phyloP scores from a whole-genome alignment of 2,329 filamentous ascomycete genomes.

The Rutstroemia sp. region DNA sequence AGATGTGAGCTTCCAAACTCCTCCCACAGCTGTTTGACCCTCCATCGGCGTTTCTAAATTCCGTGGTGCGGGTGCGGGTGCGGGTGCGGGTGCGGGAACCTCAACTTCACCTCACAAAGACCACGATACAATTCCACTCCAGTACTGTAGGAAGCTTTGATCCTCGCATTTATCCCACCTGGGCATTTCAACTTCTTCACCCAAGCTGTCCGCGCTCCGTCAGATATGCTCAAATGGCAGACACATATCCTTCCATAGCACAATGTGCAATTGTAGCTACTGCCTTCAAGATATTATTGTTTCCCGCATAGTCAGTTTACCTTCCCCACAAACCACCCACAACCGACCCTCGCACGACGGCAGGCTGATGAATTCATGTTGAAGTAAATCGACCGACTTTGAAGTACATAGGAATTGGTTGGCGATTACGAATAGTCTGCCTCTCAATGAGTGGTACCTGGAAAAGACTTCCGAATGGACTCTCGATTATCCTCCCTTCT shows the following conservation, averaged over 20 bases:
- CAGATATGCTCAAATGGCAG: slow-evolving; percentile 53
- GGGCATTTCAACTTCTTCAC: too few relatives aligned
- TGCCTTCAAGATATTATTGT: slow-evolving; percentile 84
- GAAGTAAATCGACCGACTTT: slow-evolving; percentile 95
- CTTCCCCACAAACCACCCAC: not conserved
- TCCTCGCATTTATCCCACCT: not conserved
- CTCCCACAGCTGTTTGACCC: not conserved
- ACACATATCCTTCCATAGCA: slow-evolving; percentile 76
- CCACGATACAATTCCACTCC: not conserved
- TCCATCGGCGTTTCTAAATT: slow-evolving; percentile 7
- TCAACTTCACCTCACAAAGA: not conserved
- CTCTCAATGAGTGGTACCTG: slow-evolving; percentile 86
- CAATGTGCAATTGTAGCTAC: slow-evolving; percentile 83
- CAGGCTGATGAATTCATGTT: slow-evolving; percentile 11
- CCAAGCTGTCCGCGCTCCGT: not conserved
- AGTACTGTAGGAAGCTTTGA: not conserved
- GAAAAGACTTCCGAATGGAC: slow-evolving; percentile 99
- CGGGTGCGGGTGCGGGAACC: not conserved
- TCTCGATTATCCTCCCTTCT: slow-evolving; percentile 96
- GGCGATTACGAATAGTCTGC: slow-evolving; percentile 85
- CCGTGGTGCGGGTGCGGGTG: not conserved
- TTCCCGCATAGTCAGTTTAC: slow-evolving; percentile 79
- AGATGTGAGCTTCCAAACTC: too few relatives aligned
- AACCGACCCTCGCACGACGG: not conserved
- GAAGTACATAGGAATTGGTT: slow-evolving; percentile 99